Percentiles rank a stretch among this genome's conserved stretches.
Evolutionary conservation across 495 filamentous ascomycete genomes (phyloP).

Genomic region (Trypethelium eluteriae): DNA sequence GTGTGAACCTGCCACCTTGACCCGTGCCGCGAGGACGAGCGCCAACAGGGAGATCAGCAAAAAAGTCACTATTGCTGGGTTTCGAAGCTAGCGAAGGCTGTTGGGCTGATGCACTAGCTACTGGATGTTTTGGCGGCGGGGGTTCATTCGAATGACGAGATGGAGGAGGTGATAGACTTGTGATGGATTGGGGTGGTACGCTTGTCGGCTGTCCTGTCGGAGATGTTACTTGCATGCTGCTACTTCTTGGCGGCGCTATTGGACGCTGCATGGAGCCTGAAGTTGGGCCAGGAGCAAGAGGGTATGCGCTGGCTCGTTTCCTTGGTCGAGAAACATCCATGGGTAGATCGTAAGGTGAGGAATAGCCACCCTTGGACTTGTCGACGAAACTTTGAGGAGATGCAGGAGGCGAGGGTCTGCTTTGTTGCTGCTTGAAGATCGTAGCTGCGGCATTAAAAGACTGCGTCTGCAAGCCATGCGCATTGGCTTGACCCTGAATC

Average conservation of each 20-base stretch:
- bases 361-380: conserved; percentile 82
- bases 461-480: background rate
- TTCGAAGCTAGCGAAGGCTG: conserved; percentile 25
- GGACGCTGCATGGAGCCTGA: conserved; percentile 29
- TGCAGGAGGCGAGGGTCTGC: conserved; percentile 17
- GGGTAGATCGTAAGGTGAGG: conserved; percentile 89
- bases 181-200: conserved; percentile 9
- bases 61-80: conserved; percentile 55
- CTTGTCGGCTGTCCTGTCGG: background rate
- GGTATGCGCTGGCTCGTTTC: conserved; percentile 42
- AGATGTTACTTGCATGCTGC: conserved; percentile 44
- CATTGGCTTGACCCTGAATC: background rate
- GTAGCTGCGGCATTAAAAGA: background rate
- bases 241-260: conserved; percentile 52
- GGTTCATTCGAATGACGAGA: conserved; percentile 27
- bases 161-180: conserved; percentile 31
- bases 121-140: conserved; percentile 17
- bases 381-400: conserved; percentile 69
- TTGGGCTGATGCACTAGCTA: conserved; percentile 5
- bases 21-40: conserved; percentile 43
- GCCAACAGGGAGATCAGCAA: conserved; percentile 74
- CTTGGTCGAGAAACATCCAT: conserved; percentile 71
- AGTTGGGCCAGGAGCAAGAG: conserved; percentile 20
- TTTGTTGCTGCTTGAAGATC: conserved; percentile 41
- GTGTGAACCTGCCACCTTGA: conserved; percentile 49